Percentiles rank a stretch among this genome's conserved stretches.
Evolutionary conservation across 2,329 filamentous ascomycete genomes (phyloP).

Genomic region (Aspergillus aculeatinus): DNA sequence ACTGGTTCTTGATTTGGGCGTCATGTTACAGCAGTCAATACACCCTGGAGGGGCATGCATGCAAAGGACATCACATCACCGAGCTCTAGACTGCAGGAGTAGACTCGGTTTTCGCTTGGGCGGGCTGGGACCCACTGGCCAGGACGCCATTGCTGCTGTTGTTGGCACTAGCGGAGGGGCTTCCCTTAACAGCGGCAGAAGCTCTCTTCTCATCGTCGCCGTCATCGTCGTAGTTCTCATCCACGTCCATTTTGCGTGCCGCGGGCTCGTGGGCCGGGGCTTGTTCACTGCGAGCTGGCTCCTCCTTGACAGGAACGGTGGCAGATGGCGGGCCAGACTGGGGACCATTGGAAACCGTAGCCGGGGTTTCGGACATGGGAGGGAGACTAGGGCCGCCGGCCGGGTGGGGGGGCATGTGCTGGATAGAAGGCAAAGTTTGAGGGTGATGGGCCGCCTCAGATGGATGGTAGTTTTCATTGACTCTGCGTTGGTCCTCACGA

Average conservation of each 20-base stretch:
- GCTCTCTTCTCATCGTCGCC: constrained; percentile 73
- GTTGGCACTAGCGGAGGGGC: constrained; percentile 31
- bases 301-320: constrained; percentile 60
- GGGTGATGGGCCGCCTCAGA: constrained; percentile 90
- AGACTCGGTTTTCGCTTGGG: constrained; percentile 35
- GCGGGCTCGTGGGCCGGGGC: constrained; percentile 71
- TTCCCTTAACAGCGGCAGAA: constrained; percentile 33
- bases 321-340: constrained; percentile 37
- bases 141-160: constrained; percentile 28
- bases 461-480: constrained; percentile 79
- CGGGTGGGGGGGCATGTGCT: constrained; percentile 46
- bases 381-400: constrained; percentile 56
- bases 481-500: constrained; percentile 68
- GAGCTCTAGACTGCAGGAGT: constrained; percentile 21
- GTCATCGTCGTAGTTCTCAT: constrained; percentile 96
- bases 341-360: constrained; percentile 44
- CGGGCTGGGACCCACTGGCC: constrained; percentile 26
- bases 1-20: background rate
- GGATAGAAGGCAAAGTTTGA: constrained; percentile 56
- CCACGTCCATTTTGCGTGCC: constrained; percentile 91
- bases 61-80: constrained; percentile 1
- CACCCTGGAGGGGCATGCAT: background rate
- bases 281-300: constrained; percentile 50
- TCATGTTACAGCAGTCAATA: background rate
- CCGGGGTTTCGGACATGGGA: constrained; percentile 52